Conservation (phyloP, 2,329 filamentous ascomycete genomes). For the Clonostachys chloroleuca region DNA sequence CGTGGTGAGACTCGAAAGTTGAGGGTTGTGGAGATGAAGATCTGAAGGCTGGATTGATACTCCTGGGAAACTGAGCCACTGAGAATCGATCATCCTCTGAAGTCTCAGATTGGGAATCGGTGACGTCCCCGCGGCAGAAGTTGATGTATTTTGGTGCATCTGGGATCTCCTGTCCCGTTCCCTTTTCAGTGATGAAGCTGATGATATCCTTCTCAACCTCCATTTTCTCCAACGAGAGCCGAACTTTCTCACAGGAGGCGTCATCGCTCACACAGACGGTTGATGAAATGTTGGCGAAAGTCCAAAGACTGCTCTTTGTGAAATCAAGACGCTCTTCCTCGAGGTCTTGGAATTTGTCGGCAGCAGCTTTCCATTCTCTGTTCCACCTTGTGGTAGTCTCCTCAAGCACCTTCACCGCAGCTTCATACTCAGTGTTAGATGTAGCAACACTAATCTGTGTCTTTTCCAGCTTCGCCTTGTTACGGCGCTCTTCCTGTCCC, state of each 20-base stretch:
- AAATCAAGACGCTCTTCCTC: constrained; percentile 97
- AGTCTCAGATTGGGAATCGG: constrained; percentile 75
- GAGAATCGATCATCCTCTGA: constrained; percentile 89
- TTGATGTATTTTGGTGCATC: constrained; percentile 98
- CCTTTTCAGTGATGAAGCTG: constrained; percentile 80
- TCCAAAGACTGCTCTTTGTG: constrained; percentile 96
- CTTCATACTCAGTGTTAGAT: constrained; percentile 90
- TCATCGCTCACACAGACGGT: constrained; percentile 98
- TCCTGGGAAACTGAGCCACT: constrained; percentile 91
- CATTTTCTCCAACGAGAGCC: constrained; percentile 87
- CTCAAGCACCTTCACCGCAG: constrained; percentile 86
- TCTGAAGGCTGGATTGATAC: constrained; percentile 92
- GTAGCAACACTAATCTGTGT: constrained; percentile 92
- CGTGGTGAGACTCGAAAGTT: constrained; percentile 86
- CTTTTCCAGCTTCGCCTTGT: constrained; percentile 98
- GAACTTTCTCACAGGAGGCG: constrained; percentile 92
- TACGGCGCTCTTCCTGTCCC: constrained; percentile 98
- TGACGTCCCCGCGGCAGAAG: constrained; percentile 84
- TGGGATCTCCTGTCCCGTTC: constrained; percentile 95
- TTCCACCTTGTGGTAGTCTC: constrained; percentile 97
- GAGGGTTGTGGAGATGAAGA: constrained; percentile 96
- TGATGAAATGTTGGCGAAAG: constrained; percentile 93
- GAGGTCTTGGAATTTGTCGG: constrained; percentile 98
- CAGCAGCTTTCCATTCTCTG: constrained; percentile 94
- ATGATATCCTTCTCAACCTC: constrained; percentile 95